Percentiles rank a stretch among this genome's conserved stretches.
Evolutionary conservation across 1,284 basidiomycete species (phyloP).

Genomic region (Entoloma clypeatum): DNA sequence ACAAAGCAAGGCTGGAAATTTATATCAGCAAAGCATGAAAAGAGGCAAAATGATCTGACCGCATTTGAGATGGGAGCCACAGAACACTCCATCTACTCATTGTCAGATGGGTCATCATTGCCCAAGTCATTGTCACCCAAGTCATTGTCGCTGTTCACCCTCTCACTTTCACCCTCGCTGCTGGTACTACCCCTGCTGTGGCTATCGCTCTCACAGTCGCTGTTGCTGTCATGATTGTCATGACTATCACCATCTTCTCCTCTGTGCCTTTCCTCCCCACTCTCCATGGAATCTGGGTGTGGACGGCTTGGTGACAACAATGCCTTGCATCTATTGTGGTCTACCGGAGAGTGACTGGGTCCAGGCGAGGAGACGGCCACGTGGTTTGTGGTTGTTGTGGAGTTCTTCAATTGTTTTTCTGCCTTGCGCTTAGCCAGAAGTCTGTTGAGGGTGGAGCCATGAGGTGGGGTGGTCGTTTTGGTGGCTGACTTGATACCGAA

Average conservation of each 20-base stretch:
- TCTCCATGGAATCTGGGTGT: neutral
- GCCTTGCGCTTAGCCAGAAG: neutral
- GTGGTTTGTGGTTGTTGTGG: neutral
- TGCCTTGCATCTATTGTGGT: neutral
- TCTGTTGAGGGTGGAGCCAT: neutral
- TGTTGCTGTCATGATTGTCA: neutral
- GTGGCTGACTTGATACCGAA: conserved; percentile 1
- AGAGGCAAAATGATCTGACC: no score
- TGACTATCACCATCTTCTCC: neutral
- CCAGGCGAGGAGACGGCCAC: neutral
- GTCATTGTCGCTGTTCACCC: neutral
- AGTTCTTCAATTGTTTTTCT: neutral
- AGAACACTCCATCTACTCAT: neutral
- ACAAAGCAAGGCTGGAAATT: no score
- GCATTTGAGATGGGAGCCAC: no score
- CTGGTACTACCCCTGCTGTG: neutral
- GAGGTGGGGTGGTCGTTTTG: neutral
- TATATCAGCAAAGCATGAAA: no score
- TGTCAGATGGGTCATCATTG: no score
- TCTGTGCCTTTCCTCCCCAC: neutral
- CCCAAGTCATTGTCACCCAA: no score
- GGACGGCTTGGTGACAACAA: neutral
- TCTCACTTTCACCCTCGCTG: neutral
- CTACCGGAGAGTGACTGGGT: neutral
- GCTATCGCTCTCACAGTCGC: neutral